Base-by-base conservation (phyloP, 352 stramenopile species). In the Pythium monospermum region DNA sequence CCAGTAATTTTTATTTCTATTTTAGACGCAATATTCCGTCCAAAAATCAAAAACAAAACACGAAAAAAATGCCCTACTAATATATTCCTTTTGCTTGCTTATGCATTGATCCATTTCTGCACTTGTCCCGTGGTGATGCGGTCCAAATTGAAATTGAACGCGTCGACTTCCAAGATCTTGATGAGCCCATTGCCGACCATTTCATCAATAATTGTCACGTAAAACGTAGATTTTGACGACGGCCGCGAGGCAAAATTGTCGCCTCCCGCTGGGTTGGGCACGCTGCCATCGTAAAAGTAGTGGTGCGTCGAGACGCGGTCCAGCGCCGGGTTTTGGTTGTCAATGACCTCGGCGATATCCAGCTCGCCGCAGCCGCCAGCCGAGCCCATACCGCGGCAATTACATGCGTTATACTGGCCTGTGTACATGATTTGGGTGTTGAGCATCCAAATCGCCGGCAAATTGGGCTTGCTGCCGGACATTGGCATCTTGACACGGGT, bases 321-420 rank as follows among this genome's bases (percentile, higher is more conserved):
- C 4, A 49, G 53, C 10, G 10, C 16, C 0, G 30, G 4, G 47
- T 77, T 80, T 37, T 60, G 43, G 52, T 80, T 71, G 10, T 59
- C 37, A 36, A 88, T 80, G 13, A 85, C 77, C 56, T 88, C 74
- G 11, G 70, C 72, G 50, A 85, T 73, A 59, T 85, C 72, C 7
- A 88, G 72, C 59, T 88, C 74, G 13, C 72, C 77, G 31, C 74
- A 88, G 30, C 74, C 72, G 25, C 74, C 77, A 4, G 61, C 59
- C 1, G 66, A 19, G 25, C 72, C 74, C 31, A 77, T 69, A 49
- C 72, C 72, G 53, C 77, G 77, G 59, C 77, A 88, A 49, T 85
- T 88, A 69, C 76, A 85, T 8, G 37, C 18, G 28, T 51, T 66
- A 49, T 83, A 85, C 63, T 85, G 74, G 54, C 68, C 68, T 16